Percentiles rank a stretch among this genome's conserved stretches.
phyloP scores from a whole-genome alignment of 306 rosid genomes.

The Canavalia gladiata region DNA sequence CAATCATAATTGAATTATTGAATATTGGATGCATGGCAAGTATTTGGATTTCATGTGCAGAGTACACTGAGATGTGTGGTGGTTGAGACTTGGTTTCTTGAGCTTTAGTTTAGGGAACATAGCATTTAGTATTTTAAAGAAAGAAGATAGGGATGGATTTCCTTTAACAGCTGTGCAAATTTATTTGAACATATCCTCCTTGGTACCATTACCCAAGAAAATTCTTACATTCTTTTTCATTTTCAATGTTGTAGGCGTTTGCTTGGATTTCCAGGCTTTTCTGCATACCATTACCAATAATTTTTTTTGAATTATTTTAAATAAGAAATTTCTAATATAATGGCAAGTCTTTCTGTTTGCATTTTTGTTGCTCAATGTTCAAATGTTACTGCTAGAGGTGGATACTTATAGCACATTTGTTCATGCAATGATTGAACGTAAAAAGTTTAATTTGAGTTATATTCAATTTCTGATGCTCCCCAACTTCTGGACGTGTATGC shows the following conservation, averaged over 20 bases:
- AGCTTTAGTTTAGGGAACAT: not conserved
- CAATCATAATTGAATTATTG: conserved; percentile 20
- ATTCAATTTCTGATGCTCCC: conserved; percentile 41
- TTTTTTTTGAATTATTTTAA: conserved; percentile 30
- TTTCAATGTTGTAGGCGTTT: conserved; percentile 21
- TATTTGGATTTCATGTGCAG: conserved; percentile 5
- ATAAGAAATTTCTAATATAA: not conserved
- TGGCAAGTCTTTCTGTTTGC: conserved; percentile 2
- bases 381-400: conserved; percentile 15
- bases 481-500: conserved; percentile 53
- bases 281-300: not conserved
- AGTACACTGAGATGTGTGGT: not conserved
- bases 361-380: not conserved
- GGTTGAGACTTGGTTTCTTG: conserved; percentile 4
- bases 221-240: not conserved
- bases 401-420: conserved; percentile 16
- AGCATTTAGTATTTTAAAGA: conserved; percentile 10
- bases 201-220: not conserved
- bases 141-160: conserved; percentile 19
- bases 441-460: conserved; percentile 5
- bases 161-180: not conserved
- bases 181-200: conserved; percentile 33
- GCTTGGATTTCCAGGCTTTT: conserved; percentile 19
- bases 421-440: not conserved
- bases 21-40: conserved; percentile 8